Evolutionary conservation across 2,329 filamentous ascomycete species (phyloP).

Genomic region (Xylaria sp.): DNA sequence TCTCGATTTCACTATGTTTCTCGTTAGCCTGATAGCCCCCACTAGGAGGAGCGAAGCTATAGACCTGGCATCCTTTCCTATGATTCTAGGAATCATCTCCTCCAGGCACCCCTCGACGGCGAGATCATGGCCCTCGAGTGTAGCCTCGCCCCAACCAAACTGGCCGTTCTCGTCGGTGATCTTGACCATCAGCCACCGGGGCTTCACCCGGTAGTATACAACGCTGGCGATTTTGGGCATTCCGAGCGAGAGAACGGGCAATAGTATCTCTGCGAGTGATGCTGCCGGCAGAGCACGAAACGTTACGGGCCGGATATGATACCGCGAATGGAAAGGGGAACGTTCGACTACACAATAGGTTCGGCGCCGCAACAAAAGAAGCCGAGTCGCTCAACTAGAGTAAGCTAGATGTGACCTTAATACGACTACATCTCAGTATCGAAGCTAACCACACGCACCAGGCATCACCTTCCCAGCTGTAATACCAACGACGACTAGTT

Average conservation of each 20-base stretch:
- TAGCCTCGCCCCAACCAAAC: conserved; percentile 79
- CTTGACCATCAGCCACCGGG: conserved; percentile 83
- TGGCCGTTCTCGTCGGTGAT: conserved; percentile 73
- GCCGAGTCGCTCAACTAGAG: no score
- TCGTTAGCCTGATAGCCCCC: background rate
- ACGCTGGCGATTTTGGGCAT: conserved; percentile 74
- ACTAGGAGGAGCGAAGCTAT: conserved; percentile 32
- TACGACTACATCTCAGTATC: no score
- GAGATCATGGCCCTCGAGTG: conserved; percentile 77
- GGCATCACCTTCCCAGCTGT: no score
- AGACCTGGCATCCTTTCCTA: conserved; percentile 77
- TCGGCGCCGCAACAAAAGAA: background rate
- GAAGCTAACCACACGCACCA: no score
- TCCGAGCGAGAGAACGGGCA: background rate
- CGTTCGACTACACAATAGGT: background rate
- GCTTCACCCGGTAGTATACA: conserved; percentile 79
- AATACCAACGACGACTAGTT: no score
- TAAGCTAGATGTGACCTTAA: no score
- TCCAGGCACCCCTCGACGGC: conserved; percentile 80
- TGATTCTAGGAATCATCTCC: conserved; percentile 56
- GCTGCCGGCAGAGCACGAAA: background rate
- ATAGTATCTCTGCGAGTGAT: background rate
- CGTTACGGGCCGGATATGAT: background rate
- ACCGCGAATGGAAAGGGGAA: background rate
- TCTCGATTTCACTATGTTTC: conserved; percentile 75